Evolutionary conservation across 2,329 filamentous ascomycete genomes (phyloP), one percentile per base, ranked within the genome.

Genomic region (Elsinoe batatas): DNA sequence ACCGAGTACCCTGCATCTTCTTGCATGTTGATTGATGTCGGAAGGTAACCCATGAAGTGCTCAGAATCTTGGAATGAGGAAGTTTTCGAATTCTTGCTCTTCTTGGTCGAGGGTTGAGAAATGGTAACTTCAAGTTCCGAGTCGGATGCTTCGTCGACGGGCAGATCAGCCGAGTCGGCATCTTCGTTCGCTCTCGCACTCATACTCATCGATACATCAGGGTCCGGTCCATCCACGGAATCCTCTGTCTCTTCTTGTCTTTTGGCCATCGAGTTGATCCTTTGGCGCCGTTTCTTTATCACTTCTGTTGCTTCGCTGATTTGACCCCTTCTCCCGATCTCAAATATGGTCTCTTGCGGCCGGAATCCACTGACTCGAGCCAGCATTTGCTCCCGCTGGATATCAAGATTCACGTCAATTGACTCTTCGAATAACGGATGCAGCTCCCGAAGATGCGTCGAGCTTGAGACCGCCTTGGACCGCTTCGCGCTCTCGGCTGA

Each of bases 31-130:
- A 81, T 79, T 40, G 83, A 83, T 59, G 87, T 84, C 0, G 93
- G 93, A 1, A 83, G 88, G 76, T 98, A 98, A 8, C 88, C 87
- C 90, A 98, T 97, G 82, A 94, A 98, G 63, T 93, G 82, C 43
- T 96, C 91, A 0, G 84, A 80, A 68, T 96, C 91, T 66, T 88
- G 83, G 79, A 83, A 95, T 44, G 83, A 79, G 11, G 38, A 67
- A 57, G 50, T 59, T 56, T 60, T 68, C 56, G 65, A 64, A 15
- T 66, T 65, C 42, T 61, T 62, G 32, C 56, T 38, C 49, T 61
- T 56, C 15, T 62, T 54, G 36, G 58, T 42, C 15, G 53, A 12
- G n/a, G 57, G 63, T 49, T 74, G 67, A n/a, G 74, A 71, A 56
- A 77, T 71, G 10, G 73, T 73, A 44, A 76, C 63, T 75, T 81